phyloP scores from a whole-genome alignment of 1,139 yeast species.

The Suhomyces choctaworum region DNA sequence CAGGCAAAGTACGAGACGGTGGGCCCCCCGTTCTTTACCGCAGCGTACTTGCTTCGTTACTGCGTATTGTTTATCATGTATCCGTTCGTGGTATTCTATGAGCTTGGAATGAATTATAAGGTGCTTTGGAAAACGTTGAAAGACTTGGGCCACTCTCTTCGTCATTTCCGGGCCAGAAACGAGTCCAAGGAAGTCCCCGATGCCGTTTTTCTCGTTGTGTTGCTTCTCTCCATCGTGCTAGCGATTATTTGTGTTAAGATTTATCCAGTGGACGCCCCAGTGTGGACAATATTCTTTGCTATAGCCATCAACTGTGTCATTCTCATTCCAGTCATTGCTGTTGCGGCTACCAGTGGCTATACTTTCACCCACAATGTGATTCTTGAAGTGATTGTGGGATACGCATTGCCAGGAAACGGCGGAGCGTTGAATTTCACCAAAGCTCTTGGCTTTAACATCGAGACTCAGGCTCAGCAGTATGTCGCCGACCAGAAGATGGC shows the following conservation, averaged over 20 bases:
- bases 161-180: constrained; percentile 16
- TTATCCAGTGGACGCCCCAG: constrained; percentile 24
- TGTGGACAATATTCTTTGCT: constrained; percentile 25
- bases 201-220: constrained; percentile 16
- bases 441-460: constrained; percentile 28
- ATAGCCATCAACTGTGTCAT: constrained; percentile 23
- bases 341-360: constrained; percentile 21
- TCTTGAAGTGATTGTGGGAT: constrained; percentile 24
- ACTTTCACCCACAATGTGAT: constrained; percentile 22
- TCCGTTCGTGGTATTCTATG: constrained; percentile 19
- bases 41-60: constrained; percentile 26
- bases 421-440: constrained; percentile 23
- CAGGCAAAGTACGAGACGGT: constrained; percentile 19
- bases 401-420: constrained; percentile 25
- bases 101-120: constrained; percentile 10
- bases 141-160: constrained; percentile 8
- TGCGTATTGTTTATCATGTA: constrained; percentile 21
- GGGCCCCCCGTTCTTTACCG: constrained; percentile 46
- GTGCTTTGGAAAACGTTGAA: constrained; percentile 12
- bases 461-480: constrained; percentile 38
- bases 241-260: constrained; percentile 20
- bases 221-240: constrained; percentile 16
- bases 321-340: constrained; percentile 21
- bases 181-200: constrained; percentile 22
- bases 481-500: constrained; percentile 39